phyloP scores from a whole-genome alignment of 2,329 filamentous ascomycete species.

The Tolypocladium cylindrosporum region DNA sequence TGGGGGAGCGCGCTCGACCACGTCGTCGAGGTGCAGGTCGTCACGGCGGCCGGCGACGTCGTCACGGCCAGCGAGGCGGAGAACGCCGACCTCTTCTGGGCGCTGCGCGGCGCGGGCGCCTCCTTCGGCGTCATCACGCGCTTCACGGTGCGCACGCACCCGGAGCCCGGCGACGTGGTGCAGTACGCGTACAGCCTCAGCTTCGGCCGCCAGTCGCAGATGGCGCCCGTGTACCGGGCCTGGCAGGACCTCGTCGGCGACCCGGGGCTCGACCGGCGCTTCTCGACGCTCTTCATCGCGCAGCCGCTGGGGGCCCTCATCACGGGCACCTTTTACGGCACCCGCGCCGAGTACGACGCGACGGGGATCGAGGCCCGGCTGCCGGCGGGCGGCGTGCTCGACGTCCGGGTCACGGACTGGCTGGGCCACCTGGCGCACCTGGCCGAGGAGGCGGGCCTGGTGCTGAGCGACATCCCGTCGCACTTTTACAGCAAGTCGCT shows the following conservation, averaged over 20 bases:
- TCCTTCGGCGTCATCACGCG: constrained; percentile 48
- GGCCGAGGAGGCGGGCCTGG: constrained; percentile 37
- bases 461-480: constrained; percentile 33
- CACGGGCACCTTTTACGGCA: constrained; percentile 52
- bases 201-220: constrained; percentile 34
- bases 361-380: constrained; percentile 38
- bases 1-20: constrained; percentile 49
- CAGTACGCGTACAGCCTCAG: constrained; percentile 48
- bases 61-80: constrained; percentile 33
- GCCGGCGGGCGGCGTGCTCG: constrained; percentile 26
- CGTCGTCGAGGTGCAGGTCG: constrained; percentile 43
- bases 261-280: constrained; percentile 45
- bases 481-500: constrained; percentile 50
- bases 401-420: constrained; percentile 51
- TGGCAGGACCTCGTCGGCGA: constrained; percentile 51
- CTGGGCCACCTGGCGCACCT: constrained; percentile 45
- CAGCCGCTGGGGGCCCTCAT: constrained; percentile 44
- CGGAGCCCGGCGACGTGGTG: constrained; percentile 43
- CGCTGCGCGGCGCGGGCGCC: constrained; percentile 44
- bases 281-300: constrained; percentile 46
- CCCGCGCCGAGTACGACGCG: constrained; percentile 41
- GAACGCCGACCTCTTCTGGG: constrained; percentile 46
- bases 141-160: constrained; percentile 45
- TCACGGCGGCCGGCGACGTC: constrained; percentile 44
- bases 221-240: constrained; percentile 38